Conservation (phyloP, 306 rosid species). For the Inga oerstediana region DNA sequence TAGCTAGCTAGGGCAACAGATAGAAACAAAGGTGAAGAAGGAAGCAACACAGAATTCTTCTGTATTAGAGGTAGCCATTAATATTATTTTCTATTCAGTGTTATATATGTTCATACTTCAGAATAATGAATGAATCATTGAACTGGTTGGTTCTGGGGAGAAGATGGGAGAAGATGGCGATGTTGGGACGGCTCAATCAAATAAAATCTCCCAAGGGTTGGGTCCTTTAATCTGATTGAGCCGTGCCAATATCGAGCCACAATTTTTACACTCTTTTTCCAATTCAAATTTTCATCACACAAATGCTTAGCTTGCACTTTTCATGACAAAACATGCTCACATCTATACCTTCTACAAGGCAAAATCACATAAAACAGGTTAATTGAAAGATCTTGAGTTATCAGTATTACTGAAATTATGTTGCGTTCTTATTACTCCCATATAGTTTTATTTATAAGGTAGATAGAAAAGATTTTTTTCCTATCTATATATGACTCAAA, state of each 20-base stretch:
- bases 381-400: no score
- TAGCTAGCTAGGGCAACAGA: not conserved
- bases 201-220: constrained; percentile 59
- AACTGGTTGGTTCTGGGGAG: not conserved
- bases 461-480: no score
- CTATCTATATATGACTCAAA: no score
- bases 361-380: no score
- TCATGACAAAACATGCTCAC: no score
- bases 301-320: no score
- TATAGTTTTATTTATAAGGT: no score
- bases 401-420: no score
- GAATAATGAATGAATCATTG: not conserved
- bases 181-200: constrained; percentile 87
- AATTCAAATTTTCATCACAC: not conserved
- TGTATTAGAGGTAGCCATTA: not conserved
- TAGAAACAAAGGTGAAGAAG: not conserved
- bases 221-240: constrained; percentile 84
- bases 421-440: no score
- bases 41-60: not conserved
- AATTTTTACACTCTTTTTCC: not conserved
- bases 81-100: not conserved
- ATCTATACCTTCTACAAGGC: no score
- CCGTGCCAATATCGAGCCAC: constrained; percentile 79
- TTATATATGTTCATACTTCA: not conserved
- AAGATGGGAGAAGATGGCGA: constrained; percentile 22